Evolutionary conservation across 208 protist genomes (phyloP).

Genomic region (Acanthamoeba healyi): DNA sequence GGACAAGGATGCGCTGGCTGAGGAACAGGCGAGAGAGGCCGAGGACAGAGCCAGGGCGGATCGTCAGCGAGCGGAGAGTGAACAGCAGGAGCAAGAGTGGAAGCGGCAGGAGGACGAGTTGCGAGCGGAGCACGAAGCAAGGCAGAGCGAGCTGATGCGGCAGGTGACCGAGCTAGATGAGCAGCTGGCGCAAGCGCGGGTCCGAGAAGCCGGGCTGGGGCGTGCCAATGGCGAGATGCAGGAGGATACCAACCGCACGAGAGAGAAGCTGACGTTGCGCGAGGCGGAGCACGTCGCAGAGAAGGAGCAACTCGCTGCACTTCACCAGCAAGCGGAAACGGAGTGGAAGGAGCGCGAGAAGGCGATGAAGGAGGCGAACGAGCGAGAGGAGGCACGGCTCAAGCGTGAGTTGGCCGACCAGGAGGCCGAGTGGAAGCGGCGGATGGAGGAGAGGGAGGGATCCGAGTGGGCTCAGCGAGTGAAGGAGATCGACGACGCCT

Average conservation of each 20-base stretch:
- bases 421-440: slow-evolving; percentile 25
- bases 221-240: background rate
- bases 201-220: background rate
- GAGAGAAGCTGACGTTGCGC: background rate
- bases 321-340: too few species aligned
- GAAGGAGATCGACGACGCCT: background rate
- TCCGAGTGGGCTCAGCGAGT: background rate
- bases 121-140: background rate
- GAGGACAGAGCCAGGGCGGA: too few species aligned
- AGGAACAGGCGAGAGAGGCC: background rate
- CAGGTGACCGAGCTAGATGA: background rate
- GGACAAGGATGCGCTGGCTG: background rate
- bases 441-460: slow-evolving; percentile 12
- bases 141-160: background rate
- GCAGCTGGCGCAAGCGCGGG: background rate
- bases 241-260: background rate
- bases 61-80: background rate
- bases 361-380: background rate
- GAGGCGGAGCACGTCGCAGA: too few species aligned
- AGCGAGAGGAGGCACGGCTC: background rate
- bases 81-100: background rate
- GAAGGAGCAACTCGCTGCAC: too few species aligned
- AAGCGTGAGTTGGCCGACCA: background rate
- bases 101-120: background rate
- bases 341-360: background rate